phyloP scores from a whole-genome alignment of 352 stramenopile species.

The Chrysophaeum taylorii region DNA sequence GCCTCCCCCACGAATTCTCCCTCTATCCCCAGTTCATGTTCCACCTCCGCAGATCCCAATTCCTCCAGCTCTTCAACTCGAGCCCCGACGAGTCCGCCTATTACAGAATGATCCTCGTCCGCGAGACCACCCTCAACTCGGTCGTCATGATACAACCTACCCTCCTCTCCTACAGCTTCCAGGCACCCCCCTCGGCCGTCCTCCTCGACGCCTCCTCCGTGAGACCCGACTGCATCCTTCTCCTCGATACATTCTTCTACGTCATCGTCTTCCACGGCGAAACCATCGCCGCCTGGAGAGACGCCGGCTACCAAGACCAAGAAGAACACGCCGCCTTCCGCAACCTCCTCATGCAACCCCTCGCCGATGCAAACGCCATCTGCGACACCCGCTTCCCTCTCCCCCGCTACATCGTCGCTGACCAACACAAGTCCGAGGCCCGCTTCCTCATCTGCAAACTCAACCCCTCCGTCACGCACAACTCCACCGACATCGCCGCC shows the following conservation, averaged over 20 bases:
- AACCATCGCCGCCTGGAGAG: conserved; percentile 95
- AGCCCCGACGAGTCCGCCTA: conserved; percentile 95
- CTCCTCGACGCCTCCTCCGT: conserved; percentile 76
- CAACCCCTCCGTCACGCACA: conserved; percentile 94
- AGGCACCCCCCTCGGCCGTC: conserved; percentile 62
- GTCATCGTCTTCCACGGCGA: conserved; percentile 99
- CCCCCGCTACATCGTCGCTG: conserved; percentile 96
- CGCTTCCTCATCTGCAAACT: conserved; percentile 99
- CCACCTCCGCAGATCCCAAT: conserved; percentile 94
- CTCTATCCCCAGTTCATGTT: conserved; percentile 99
- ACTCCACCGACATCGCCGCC: conserved; percentile 75
- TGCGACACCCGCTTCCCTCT: conserved; percentile 98
- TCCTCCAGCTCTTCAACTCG: conserved; percentile 98
- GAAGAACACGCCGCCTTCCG: conserved; percentile 93
- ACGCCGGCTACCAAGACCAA: conserved; percentile 71
- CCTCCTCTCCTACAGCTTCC: conserved; percentile 87
- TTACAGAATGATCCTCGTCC: conserved; percentile 84
- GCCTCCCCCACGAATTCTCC: conserved; percentile 87
- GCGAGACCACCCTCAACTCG: conserved; percentile 93
- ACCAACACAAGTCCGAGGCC: conserved; percentile 98
- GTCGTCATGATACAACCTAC: conserved; percentile 99
- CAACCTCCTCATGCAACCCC: conserved; percentile 89
- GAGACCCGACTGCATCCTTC: conserved; percentile 91
- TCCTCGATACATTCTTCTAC: conserved; percentile 99
- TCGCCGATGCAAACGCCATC: conserved; percentile 93